A percentile compares a stretch with the other conserved stretches of the same genome.
These are phyloP conservation scores for Microdochium trichocladiopsis DNA, from an alignment of 2,329 filamentous ascomycete genomes.

Conservation along the genomic window DNA sequence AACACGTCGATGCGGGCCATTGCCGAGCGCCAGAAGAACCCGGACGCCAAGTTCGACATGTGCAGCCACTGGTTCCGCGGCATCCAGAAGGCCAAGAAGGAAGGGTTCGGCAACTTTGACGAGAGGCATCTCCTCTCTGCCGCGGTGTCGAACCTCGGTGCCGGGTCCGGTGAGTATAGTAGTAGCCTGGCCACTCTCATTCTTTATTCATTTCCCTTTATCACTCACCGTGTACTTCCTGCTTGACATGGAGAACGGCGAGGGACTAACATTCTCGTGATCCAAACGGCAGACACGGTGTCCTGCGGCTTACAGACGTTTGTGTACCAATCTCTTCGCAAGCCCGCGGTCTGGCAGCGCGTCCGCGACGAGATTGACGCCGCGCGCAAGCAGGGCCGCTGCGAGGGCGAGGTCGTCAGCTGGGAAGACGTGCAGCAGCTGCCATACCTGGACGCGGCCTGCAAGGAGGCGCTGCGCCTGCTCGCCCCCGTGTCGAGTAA, in stretches of 20 bases:
- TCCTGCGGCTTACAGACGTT: conserved; percentile 4
- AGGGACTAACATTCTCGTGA: too few species aligned
- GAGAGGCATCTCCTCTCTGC: conserved; percentile 1
- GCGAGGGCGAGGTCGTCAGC: conserved; percentile 4
- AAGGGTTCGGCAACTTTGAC: neutral
- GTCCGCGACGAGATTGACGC: conserved; percentile 7
- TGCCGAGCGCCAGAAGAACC: conserved; percentile 2
- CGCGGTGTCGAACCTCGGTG: conserved; percentile 3
- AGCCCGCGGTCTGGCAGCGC: conserved; percentile 3
- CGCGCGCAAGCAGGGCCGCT: conserved; percentile 4
- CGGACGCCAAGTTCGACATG: conserved; percentile 7
- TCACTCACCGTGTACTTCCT: too few species aligned
- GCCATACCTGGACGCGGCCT: conserved; percentile 15
- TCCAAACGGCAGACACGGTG: conserved; percentile 1
- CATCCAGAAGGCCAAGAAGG: conserved; percentile 3
- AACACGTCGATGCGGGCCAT: conserved; percentile 3
- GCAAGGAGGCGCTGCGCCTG: conserved; percentile 16
- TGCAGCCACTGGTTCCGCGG: conserved; percentile 6
- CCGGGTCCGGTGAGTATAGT: neutral
- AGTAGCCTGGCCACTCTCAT: too few species aligned
- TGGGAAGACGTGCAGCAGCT: conserved; percentile 11
- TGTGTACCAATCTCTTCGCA: conserved; percentile 4
- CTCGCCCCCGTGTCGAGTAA: conserved; percentile 10
- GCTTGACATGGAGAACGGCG: too few species aligned
- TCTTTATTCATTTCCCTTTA: too few species aligned